Evolutionary conservation across 164 flowering plant genomes (phyloP), one percentile per base, ranked within the genome.

Genomic region (Cinnamomum chago): DNA sequence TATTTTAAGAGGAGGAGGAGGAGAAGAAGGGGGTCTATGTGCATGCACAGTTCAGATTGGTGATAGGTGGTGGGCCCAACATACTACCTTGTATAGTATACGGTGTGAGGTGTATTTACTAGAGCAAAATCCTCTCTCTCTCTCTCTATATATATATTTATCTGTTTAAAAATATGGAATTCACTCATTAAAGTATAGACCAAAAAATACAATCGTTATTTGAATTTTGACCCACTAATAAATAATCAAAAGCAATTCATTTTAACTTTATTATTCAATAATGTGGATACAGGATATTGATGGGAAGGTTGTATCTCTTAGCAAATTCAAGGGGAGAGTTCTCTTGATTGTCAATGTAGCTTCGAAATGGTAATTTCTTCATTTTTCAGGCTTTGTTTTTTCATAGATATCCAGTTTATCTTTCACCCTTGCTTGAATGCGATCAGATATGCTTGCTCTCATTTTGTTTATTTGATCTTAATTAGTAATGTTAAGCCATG

Each of bases 321-420:
- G 87, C 83, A 92, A 89, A 78, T 95, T 90, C 80, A 93, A 95
- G 84, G 94, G 97, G 62, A 92, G 89, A 81, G 90, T 82, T 79
- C 90, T 91, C 7, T 81, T 94, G 86, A 84, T 94, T 73, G 97
- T 92, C 55, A 94, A 94, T 80, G 98, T 94, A 76, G 98, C 98
- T 76, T 94, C 95, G 62, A 85, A 70, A 90, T 94, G 98, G 98
- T 91, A 85, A 70, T 73, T 24, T 68, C 51, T 71, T 13, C 20
- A 25, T 33, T 58, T 20, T 58, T 5, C 64, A 40, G 58, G 20
- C 25, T 28, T 76, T n/a, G 14, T 68, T 55, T 55, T 30, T 5
- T 30, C 0, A n/a, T 68, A 28, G 25, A 18, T 68, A 40, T 23
- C 12, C n/a, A 2, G 15, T 23, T 71, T 52, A 17, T 14, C 24